phyloP scores from a whole-genome alignment of 441 rosid genomes.

The Pelargonium citronellum region DNA sequence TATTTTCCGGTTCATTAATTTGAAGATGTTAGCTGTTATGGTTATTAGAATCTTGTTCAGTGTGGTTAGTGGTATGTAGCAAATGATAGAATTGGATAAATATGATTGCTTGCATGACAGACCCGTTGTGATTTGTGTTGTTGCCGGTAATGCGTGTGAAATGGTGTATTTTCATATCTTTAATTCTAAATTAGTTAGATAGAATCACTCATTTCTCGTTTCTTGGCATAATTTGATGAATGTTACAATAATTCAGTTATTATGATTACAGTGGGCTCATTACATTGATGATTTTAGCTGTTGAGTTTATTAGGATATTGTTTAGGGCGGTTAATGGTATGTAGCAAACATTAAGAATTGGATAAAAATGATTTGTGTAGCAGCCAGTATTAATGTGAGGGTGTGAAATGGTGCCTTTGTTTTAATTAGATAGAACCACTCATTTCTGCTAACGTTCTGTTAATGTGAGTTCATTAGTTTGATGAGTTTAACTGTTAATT shows the following conservation, averaged over 20 bases:
- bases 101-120: not conserved
- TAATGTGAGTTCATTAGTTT: too few relatives aligned
- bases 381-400: not conserved
- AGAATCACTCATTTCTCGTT: not conserved
- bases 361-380: not conserved
- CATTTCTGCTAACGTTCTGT: too few relatives aligned
- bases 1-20: too few relatives aligned
- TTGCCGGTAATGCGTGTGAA: not conserved
- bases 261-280: not conserved
- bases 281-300: not conserved
- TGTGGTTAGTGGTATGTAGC: too few relatives aligned
- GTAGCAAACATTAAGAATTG: not conserved
- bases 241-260: not conserved
- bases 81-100: not conserved
- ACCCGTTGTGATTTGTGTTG: not conserved
- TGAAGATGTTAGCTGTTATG: too few relatives aligned
- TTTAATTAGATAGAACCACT: too few relatives aligned
- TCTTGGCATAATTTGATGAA: not conserved
- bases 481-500: too few relatives aligned
- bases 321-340: not conserved
- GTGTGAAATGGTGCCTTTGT: not conserved
- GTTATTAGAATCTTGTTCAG: too few relatives aligned
- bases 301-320: not conserved
- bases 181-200: too few relatives aligned
- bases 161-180: not conserved